Conservation (phyloP, 1,284 basidiomycete species). For the Moniliophthora roreri region DNA sequence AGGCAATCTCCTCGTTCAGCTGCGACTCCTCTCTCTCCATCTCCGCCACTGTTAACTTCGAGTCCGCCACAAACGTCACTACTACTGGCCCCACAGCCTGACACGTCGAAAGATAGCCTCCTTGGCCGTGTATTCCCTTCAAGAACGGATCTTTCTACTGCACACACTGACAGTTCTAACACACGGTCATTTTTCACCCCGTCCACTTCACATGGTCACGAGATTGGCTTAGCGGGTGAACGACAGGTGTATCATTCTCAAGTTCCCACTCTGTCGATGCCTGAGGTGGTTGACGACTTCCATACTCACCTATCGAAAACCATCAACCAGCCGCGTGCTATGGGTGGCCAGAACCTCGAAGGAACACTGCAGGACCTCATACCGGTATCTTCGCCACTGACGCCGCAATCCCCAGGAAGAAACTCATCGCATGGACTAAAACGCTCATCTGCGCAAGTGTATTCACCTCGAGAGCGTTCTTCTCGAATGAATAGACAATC, state of each 20-base stretch:
- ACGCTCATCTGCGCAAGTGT: conserved; percentile 13
- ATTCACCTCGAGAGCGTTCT: conserved; percentile 3
- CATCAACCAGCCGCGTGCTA: background rate
- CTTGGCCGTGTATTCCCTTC: conserved; percentile 18
- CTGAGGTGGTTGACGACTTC: background rate
- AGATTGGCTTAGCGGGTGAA: conserved; percentile 14
- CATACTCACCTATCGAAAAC: background rate
- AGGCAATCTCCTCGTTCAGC: background rate
- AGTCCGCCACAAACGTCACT: conserved; percentile 1
- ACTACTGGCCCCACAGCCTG: background rate
- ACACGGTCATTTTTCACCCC: background rate
- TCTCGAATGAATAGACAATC: conserved; percentile 1
- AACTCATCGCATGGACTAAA: background rate
- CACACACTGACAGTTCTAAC: conserved; percentile 2
- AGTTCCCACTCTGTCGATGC: background rate
- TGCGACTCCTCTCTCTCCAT: background rate
- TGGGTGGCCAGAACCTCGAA: background rate
- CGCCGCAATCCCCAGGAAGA: background rate
- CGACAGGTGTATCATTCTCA: background rate
- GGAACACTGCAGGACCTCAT: background rate
- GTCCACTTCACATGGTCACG: conserved; percentile 2
- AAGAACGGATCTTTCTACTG: conserved; percentile 11
- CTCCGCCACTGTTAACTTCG: background rate
- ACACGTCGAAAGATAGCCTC: conserved; percentile 12
- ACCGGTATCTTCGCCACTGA: background rate